These are phyloP conservation scores for Floccularia luteovirens DNA, from an alignment of 768 basidiomycete genomes.

Conservation along the genomic window DNA sequence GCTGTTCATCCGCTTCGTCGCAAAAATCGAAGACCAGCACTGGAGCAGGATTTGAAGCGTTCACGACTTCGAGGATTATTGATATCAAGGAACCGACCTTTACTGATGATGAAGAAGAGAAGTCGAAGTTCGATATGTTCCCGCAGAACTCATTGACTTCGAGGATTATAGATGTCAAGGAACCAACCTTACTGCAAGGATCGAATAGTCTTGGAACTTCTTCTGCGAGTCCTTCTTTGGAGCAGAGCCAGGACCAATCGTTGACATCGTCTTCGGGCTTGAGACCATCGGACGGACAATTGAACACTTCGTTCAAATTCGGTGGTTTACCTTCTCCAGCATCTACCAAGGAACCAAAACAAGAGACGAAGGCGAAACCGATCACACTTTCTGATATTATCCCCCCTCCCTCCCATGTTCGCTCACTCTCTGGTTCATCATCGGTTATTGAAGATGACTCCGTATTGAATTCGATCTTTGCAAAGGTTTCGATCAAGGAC, in stretches of 20 bases:
- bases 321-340: constrained; percentile 39
- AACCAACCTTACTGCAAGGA: constrained; percentile 30
- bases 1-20: no score
- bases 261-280: constrained; percentile 25
- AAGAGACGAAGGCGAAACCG: constrained; percentile 16
- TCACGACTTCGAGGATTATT: constrained; percentile 19
- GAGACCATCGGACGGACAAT: constrained; percentile 53
- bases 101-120: constrained; percentile 7
- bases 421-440: constrained; percentile 32
- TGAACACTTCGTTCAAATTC: constrained; percentile 70
- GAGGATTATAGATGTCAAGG: constrained; percentile 17
- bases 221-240: no score
- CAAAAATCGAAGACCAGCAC: no score
- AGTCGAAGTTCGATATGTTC: constrained; percentile 9
- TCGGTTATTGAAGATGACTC: constrained; percentile 41
- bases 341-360: constrained; percentile 13
- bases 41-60: constrained; percentile 16
- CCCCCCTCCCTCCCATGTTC: constrained; percentile 49
- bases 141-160: no score
- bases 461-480: constrained; percentile 47
- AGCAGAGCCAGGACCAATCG: constrained; percentile 15
- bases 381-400: constrained; percentile 73
- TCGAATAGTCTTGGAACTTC: constrained; percentile 26
- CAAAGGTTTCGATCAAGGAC: constrained; percentile 33
- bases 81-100: constrained; percentile 20